phyloP scores from a whole-genome alignment of 805 yeast genomes.

The Metschnikowia gruessii region DNA sequence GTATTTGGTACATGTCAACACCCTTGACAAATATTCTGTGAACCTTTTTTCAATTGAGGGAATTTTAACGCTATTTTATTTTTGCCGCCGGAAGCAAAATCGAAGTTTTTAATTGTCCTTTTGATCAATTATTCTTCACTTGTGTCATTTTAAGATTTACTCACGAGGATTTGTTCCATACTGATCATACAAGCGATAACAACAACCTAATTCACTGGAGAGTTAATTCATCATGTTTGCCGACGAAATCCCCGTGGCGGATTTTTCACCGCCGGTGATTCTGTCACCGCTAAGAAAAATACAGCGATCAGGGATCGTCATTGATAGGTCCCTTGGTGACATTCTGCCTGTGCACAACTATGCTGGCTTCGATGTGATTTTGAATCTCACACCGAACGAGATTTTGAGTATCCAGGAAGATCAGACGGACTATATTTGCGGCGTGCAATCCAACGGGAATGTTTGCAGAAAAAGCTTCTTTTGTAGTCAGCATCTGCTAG shows the following conservation, averaged over 20 bases:
- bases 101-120: no score
- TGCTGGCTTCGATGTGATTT: constrained; percentile 10
- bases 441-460: constrained; percentile 11
- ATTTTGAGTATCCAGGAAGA: constrained; percentile 14
- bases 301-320: constrained; percentile 1
- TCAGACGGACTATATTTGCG: constrained; percentile 19
- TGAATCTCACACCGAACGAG: constrained; percentile 15
- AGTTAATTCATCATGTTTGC: constrained; percentile 2
- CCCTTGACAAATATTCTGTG: no score
- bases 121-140: no score
- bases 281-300: constrained; percentile 15
- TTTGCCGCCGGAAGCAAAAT: no score
- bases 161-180: no score
- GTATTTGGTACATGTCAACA: no score
- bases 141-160: no score
- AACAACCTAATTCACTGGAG: not conserved
- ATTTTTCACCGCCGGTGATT: constrained; percentile 4
- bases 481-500: constrained; percentile 16
- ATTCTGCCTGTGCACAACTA: constrained; percentile 4
- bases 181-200: no score
- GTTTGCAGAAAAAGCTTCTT: constrained; percentile 14
- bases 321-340: not conserved
- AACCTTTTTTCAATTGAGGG: no score
- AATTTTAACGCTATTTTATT: no score
- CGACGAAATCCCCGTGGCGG: not conserved